phyloP scores from a whole-genome alignment of 2,329 filamentous ascomycete genomes.

The Penicillium concentricum region DNA sequence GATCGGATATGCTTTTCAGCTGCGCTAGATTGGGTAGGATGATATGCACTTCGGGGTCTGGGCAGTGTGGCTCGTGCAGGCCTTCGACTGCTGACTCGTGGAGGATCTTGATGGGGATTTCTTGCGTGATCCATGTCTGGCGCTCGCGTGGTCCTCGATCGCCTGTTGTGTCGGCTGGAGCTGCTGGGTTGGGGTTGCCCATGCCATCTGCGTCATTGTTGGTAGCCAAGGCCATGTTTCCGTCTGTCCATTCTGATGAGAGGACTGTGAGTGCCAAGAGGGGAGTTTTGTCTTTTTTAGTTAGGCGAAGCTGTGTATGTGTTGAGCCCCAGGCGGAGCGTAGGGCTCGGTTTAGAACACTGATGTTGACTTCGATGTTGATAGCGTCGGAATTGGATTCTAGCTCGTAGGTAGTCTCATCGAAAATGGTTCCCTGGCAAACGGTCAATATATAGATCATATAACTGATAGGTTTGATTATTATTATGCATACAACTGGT shows the following conservation, averaged over 20 bases:
- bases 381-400: conserved; percentile 92
- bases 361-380: conserved; percentile 92
- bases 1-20: conserved; percentile 89
- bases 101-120: conserved; percentile 91
- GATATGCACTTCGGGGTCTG: conserved; percentile 92
- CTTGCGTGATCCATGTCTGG: conserved; percentile 90
- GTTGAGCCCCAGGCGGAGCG: conserved; percentile 80
- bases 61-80: conserved; percentile 87
- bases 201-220: conserved; percentile 23
- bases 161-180: conserved; percentile 34
- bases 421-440: conserved; percentile 75
- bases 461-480: too few species aligned
- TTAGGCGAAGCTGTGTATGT: conserved; percentile 81
- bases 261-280: conserved; percentile 88
- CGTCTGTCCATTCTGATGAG: conserved; percentile 51
- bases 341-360: conserved; percentile 83
- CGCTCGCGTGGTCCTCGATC: conserved; percentile 63
- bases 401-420: conserved; percentile 70
- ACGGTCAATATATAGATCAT: not conserved
- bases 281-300: conserved; percentile 86
- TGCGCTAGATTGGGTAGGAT: conserved; percentile 82
- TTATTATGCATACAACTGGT: conserved; percentile 30
- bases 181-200: conserved; percentile 46
- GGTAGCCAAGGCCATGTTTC: conserved; percentile 57
- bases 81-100: conserved; percentile 80